These are phyloP conservation scores for Aspergillus awamori DNA, from an alignment of 2,329 filamentous ascomycete genomes.

Conservation along the genomic window DNA sequence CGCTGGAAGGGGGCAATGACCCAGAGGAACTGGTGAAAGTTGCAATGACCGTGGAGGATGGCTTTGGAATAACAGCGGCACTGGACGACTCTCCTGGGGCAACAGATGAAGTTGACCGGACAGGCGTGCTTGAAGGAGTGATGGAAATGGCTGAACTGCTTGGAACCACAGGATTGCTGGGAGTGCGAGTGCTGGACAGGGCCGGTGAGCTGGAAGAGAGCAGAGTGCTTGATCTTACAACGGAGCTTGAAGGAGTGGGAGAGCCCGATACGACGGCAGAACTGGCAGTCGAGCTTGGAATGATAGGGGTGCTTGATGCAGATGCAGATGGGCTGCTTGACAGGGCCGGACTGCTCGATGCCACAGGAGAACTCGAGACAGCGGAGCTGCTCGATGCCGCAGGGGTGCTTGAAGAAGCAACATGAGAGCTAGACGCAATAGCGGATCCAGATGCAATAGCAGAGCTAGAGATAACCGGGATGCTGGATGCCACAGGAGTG, in stretches of 20 bases:
- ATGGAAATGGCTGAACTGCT: conserved; percentile 1
- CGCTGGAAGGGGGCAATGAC: background rate
- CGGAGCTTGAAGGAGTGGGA: conserved; percentile 1
- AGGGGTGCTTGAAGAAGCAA: background rate
- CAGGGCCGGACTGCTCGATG: background rate
- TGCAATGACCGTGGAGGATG: background rate
- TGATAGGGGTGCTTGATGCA: background rate
- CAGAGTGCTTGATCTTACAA: conserved; percentile 4
- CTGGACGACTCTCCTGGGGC: background rate
- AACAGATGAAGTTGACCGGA: background rate
- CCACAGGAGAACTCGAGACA: background rate
- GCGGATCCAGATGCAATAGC: background rate
- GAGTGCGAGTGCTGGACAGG: background rate
- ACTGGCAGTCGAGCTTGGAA: conserved; percentile 9
- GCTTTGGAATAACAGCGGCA: background rate
- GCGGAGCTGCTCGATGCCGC: background rate
- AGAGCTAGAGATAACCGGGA: background rate
- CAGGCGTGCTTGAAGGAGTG: background rate
- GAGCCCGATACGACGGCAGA: conserved; percentile 8
- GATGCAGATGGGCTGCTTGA: conserved; percentile 5
- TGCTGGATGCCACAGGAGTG: background rate
- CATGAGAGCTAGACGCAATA: background rate
- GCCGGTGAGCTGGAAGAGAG: background rate
- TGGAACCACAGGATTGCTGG: background rate
- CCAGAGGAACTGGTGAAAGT: background rate